These are phyloP conservation scores for Colletotrichum godetiae DNA, from an alignment of 2,329 filamentous ascomycete genomes.

Conservation along the genomic window DNA sequence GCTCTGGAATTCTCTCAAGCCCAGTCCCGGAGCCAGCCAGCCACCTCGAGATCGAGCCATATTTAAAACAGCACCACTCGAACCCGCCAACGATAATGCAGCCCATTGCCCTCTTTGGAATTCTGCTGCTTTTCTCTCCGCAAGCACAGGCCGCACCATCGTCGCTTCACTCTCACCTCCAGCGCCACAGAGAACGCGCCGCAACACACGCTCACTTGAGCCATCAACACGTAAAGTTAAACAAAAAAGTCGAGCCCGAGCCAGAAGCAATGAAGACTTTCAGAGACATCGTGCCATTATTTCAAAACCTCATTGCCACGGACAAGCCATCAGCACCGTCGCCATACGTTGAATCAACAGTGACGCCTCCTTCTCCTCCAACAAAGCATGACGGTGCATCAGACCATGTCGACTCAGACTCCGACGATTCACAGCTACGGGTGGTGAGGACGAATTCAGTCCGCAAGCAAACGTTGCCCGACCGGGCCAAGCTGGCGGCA, in stretches of 20 bases:
- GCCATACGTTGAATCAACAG: neutral
- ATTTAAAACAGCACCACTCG: neutral
- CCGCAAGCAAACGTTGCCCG: neutral
- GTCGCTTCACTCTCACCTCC: slow-evolving; percentile 26
- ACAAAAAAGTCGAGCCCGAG: neutral
- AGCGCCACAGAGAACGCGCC: slow-evolving; percentile 27
- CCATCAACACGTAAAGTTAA: slow-evolving; percentile 2
- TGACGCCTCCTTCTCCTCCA: neutral
- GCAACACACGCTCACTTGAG: slow-evolving; percentile 27
- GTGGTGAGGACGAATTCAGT: neutral
- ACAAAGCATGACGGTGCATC: neutral
- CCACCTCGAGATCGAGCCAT: neutral
- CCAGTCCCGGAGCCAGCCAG: neutral
- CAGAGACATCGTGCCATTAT: neutral
- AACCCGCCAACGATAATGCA: slow-evolving; percentile 13
- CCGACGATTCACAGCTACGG: neutral
- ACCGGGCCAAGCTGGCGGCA: neutral
- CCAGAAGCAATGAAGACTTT: neutral
- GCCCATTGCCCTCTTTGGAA: slow-evolving; percentile 14
- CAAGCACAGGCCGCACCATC: slow-evolving; percentile 21
- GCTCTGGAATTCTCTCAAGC: neutral
- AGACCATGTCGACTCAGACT: neutral
- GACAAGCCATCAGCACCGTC: neutral
- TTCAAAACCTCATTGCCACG: neutral
- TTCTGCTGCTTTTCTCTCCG: slow-evolving; percentile 23